Base-by-base conservation (phyloP, 176 grass and related monocot species). In the Canna indica region DNA sequence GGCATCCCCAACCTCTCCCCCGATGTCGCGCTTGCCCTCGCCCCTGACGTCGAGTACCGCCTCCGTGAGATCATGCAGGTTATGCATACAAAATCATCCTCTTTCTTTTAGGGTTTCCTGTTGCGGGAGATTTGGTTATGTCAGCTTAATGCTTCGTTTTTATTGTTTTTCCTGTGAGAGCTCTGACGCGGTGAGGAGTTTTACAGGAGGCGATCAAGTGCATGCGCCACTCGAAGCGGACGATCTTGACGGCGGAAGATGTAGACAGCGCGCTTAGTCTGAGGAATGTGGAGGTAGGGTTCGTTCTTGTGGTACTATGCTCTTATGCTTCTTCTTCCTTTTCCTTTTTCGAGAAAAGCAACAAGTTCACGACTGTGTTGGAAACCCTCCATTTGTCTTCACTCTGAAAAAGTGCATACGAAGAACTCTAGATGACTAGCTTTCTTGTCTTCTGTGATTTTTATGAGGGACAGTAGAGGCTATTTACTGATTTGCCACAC, bases 41-140 rank as follows among this genome's bases (percentile, higher is more conserved):
- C 92, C 34, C 74, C 83, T 30, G 92, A 96, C 57, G 92, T 91
- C 28, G 88, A 96, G 79, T 96, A 89, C 79, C 92, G 86, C 71
- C 92, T 96, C 79, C 88, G 92, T 15, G 92, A 96, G 83, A 86
- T 89, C 74, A 91, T 91, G 79, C 92, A 96, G 92, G 92, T 91
- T 22, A 35, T 35, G 71, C 26, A 3, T 47, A 18, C 3, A 46
- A 27, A 18, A n/a, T 25, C 24, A 3, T 54, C 60, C 48, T 64
- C 22, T 29, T 42, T 22, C 53, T 71, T 14, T 38, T 36, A 64
- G 68, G 38, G 31, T 46, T 36, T 24, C 26, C 39, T 32, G 3
- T 20, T 16, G 38, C 13, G 1, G 61, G 15, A 20, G 30, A 77
- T 41, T 17, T 10, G 22, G 17, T 31, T 25, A 3, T 17, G 75